These are phyloP conservation scores for Lantana camara DNA, from an alignment of 257 asterid genomes.

Conservation along the genomic window DNA sequence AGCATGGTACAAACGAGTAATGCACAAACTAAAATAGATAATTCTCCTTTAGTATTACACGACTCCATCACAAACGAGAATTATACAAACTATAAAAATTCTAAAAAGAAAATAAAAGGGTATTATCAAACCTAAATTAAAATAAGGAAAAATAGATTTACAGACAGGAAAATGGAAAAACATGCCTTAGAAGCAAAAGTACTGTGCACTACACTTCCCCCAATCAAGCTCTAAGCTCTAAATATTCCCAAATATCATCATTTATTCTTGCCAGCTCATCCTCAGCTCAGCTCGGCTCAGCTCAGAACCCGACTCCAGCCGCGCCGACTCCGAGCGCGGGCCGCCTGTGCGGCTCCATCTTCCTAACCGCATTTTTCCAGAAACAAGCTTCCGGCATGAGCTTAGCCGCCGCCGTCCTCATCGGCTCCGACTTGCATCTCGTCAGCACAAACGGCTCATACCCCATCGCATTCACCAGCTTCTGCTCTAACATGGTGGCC, in stretches of 20 bases:
- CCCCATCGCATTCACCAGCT: slow-evolving; percentile 69
- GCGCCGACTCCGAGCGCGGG: slow-evolving; percentile 73
- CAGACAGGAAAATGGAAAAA: slow-evolving; percentile 27
- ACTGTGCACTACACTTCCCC: slow-evolving; percentile 32
- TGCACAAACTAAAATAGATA: slow-evolving; percentile 8
- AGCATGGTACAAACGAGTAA: too few relatives aligned
- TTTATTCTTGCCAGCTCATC: slow-evolving; percentile 39
- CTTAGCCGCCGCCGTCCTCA: slow-evolving; percentile 94
- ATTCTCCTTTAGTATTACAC: not conserved
- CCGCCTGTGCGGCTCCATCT: slow-evolving; percentile 74
- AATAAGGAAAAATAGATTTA: slow-evolving; percentile 25
- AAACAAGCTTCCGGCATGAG: slow-evolving; percentile 79
- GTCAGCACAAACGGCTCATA: slow-evolving; percentile 91
- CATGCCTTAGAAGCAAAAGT: slow-evolving; percentile 34
- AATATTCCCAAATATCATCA: slow-evolving; percentile 23
- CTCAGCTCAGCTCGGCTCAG: slow-evolving; percentile 27
- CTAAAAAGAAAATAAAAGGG: not conserved
- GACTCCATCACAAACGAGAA: not conserved
- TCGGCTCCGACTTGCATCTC: slow-evolving; percentile 98
- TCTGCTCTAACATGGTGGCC: slow-evolving; percentile 80
- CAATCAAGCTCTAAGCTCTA: slow-evolving; percentile 30
- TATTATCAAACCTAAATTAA: slow-evolving; percentile 19
- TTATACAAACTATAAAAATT: not conserved
- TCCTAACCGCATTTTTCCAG: slow-evolving; percentile 71
- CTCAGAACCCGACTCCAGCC: slow-evolving; percentile 79